A percentile compares a stretch with the other conserved stretches of the same genome.
Conservation (phyloP, 2,329 filamentous ascomycete species). For the Sphaceloma murrayae region DNA sequence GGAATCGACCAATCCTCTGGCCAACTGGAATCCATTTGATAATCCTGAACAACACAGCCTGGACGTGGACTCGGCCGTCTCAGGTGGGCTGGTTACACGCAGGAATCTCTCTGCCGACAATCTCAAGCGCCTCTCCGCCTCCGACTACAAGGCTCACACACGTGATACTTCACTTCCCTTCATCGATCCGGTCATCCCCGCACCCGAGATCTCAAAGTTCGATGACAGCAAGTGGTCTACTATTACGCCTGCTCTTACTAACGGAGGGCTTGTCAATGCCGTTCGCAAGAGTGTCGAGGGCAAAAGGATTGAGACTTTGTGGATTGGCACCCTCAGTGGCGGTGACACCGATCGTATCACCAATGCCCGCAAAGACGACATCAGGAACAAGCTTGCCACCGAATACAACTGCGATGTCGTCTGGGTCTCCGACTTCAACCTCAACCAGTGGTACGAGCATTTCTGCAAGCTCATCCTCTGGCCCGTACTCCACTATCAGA, state of each 20-base stretch:
- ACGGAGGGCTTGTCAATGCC: constrained; percentile 83
- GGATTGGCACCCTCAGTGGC: constrained; percentile 74
- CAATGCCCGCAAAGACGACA: constrained; percentile 67
- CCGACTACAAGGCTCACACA: neutral
- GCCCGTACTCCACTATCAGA: constrained; percentile 97
- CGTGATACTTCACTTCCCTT: constrained; percentile 32
- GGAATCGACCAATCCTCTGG: too few relatives aligned
- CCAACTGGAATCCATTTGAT: too few relatives aligned
- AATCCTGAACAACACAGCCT: too few relatives aligned
- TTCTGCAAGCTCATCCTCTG: constrained; percentile 97
- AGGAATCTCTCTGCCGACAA: constrained; percentile 2
- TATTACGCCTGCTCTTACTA: constrained; percentile 78
- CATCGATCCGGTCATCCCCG: constrained; percentile 36
- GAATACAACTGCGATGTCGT: constrained; percentile 78
- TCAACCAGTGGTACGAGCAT: constrained; percentile 88
- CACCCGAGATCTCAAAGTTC: constrained; percentile 37
- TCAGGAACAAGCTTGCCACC: constrained; percentile 68
- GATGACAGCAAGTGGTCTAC: constrained; percentile 74
- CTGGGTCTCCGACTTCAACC: constrained; percentile 81
- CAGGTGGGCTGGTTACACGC: neutral
- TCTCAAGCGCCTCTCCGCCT: neutral
- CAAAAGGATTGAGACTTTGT: constrained; percentile 65
- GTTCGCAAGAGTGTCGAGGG: constrained; percentile 58
- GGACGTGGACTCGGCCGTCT: constrained; percentile 6
- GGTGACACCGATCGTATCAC: constrained; percentile 86